Conservation (phyloP, 768 basidiomycete genomes). For the Xerocomellus amylosporus region DNA sequence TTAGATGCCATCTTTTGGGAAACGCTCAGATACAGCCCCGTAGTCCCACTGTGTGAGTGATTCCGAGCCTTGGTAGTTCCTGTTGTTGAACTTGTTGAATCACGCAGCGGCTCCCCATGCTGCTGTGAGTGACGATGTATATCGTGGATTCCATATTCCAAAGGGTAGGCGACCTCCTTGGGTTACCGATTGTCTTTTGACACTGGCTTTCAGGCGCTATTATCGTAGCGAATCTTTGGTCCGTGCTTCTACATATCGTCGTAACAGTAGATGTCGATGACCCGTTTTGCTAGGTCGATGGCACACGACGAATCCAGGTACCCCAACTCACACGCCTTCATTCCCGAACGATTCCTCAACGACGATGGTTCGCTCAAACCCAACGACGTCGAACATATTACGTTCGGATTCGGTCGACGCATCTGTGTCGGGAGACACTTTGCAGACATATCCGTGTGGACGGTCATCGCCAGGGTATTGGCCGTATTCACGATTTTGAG, state of each 20-base stretch:
- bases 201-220: slow-evolving; percentile 10
- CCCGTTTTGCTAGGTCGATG: not conserved
- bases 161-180: slow-evolving; percentile 21
- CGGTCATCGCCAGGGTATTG: not conserved
- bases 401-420: slow-evolving; percentile 21
- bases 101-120: slow-evolving; percentile 10
- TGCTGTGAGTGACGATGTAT: slow-evolving; percentile 11
- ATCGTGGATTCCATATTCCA: slow-evolving; percentile 36
- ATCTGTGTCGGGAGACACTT: slow-evolving; percentile 16
- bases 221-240: slow-evolving; percentile 30
- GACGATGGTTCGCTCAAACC: not conserved
- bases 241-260: not conserved
- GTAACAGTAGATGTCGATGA: not conserved
- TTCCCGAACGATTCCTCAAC: not conserved
- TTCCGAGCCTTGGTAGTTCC: not conserved
- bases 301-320: not conserved
- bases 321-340: not conserved
- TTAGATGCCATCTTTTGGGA: slow-evolving; percentile 36
- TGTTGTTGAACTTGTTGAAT: not conserved
- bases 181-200: not conserved
- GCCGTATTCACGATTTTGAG: not conserved
- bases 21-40: slow-evolving; percentile 3
- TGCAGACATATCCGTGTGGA: slow-evolving; percentile 1
- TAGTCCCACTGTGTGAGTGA: slow-evolving; percentile 3
- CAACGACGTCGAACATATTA: not conserved